These are phyloP conservation scores for Solanum gandarillasii DNA, from an alignment of 257 asterid species.

Conservation along the genomic window DNA sequence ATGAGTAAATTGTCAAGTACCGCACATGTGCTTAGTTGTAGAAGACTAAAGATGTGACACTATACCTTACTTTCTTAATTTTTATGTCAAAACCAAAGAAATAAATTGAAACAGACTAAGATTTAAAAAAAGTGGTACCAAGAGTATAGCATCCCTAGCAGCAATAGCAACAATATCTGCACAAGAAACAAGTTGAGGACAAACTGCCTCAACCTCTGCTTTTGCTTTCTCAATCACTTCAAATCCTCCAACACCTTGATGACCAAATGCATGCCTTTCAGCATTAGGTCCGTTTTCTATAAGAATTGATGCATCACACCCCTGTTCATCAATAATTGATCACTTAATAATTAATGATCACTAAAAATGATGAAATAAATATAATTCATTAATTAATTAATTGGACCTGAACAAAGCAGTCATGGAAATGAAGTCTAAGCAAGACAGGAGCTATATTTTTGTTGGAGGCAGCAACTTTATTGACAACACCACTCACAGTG, in stretches of 20 bases:
- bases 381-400: no score
- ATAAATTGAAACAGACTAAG: no score
- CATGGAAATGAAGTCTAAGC: background rate
- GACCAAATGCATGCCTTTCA: slow-evolving; percentile 59
- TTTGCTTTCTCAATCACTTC: slow-evolving; percentile 56
- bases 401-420: background rate
- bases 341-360: background rate
- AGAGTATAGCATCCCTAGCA: slow-evolving; percentile 61
- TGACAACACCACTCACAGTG: slow-evolving; percentile 33
- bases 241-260: slow-evolving; percentile 64
- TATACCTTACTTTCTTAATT: no score
- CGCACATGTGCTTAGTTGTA: background rate
- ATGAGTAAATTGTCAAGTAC: background rate
- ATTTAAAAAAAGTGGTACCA: slow-evolving; percentile 19
- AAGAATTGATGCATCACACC: slow-evolving; percentile 81
- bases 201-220: slow-evolving; percentile 37
- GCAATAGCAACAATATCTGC: slow-evolving; percentile 74
- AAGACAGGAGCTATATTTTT: slow-evolving; percentile 20
- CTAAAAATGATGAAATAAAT: background rate
- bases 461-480: slow-evolving; percentile 30
- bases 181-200: slow-evolving; percentile 64
- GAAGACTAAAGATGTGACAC: no score
- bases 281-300: slow-evolving; percentile 25
- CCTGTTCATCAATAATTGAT: slow-evolving; percentile 18
- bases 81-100: no score